phyloP scores from a whole-genome alignment of 805 yeast species.

The Priceomyces melissophilus region DNA sequence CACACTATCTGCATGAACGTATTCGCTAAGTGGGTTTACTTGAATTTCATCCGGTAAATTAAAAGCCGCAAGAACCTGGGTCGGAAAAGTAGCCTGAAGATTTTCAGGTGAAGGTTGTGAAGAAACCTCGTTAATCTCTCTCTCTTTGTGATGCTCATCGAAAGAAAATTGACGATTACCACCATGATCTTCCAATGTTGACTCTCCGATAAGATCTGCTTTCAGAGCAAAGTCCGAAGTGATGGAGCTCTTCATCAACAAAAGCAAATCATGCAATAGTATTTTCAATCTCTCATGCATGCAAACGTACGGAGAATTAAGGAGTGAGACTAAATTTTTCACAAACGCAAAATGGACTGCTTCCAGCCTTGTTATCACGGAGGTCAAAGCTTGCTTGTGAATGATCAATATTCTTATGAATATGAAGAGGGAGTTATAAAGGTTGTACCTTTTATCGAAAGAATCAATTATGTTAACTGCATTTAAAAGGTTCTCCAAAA shows the following conservation, averaged over 20 bases:
- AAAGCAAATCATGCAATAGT: slow-evolving; percentile 55
- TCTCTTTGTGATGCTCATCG: slow-evolving; percentile 3
- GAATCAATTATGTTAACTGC: slow-evolving; percentile 12
- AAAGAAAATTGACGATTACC: background rate
- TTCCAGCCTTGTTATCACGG: slow-evolving; percentile 37
- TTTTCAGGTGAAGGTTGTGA: background rate
- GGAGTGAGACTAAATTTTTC: slow-evolving; percentile 43
- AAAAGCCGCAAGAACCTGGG: slow-evolving; percentile 17
- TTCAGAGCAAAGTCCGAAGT: slow-evolving; percentile 16
- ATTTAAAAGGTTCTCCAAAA: slow-evolving; percentile 18
- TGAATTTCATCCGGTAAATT: slow-evolving; percentile 28
- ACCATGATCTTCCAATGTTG: background rate
- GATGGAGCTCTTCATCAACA: slow-evolving; percentile 46
- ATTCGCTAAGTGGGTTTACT: slow-evolving; percentile 16
- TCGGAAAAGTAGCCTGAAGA: slow-evolving; percentile 1
- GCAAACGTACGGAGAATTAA: slow-evolving; percentile 40
- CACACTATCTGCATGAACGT: slow-evolving; percentile 13
- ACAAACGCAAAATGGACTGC: slow-evolving; percentile 45
- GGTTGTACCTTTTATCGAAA: background rate
- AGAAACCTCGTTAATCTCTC: background rate
- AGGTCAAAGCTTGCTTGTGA: slow-evolving; percentile 50
- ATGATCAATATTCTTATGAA: slow-evolving; percentile 55
- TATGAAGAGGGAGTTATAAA: slow-evolving; percentile 39
- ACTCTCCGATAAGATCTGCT: slow-evolving; percentile 6
- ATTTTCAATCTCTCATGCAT: slow-evolving; percentile 49